Evolutionary conservation across 1,284 basidiomycete genomes (phyloP).

Genomic region (Malassezia caprae): DNA sequence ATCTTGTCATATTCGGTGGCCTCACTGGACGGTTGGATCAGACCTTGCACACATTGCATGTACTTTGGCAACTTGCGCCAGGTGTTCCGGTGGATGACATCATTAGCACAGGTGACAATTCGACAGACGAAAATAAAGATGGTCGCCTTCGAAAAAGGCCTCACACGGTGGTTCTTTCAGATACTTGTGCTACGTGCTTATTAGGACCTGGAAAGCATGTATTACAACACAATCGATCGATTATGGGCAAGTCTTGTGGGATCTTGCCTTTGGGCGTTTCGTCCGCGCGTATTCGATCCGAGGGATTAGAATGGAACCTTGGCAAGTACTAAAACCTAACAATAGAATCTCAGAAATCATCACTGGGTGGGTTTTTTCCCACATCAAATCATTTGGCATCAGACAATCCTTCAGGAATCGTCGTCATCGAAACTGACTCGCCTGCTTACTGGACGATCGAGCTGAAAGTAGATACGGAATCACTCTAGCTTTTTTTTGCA

Average conservation of each 20-base stretch:
- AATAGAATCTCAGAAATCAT: slow-evolving; percentile 20
- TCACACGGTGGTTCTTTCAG: slow-evolving; percentile 66
- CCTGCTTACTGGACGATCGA: slow-evolving; percentile 85
- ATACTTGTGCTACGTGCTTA: slow-evolving; percentile 80
- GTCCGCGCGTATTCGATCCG: slow-evolving; percentile 62
- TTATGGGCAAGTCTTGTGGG: slow-evolving; percentile 80
- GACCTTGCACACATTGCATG: slow-evolving; percentile 77
- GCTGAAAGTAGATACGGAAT: slow-evolving; percentile 19
- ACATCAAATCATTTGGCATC: slow-evolving; percentile 72
- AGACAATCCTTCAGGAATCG: slow-evolving; percentile 49
- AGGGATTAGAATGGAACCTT: slow-evolving; percentile 80
- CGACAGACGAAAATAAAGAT: neutral
- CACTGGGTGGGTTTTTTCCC: slow-evolving; percentile 55
- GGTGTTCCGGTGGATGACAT: slow-evolving; percentile 46
- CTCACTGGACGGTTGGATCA: slow-evolving; percentile 85
- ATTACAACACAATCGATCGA: slow-evolving; percentile 62
- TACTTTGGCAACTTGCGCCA: slow-evolving; percentile 62
- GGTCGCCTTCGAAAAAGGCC: slow-evolving; percentile 51
- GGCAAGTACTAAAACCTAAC: slow-evolving; percentile 53
- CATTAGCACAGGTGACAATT: neutral
- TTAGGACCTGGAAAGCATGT: slow-evolving; percentile 69
- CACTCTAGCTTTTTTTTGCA: neutral
- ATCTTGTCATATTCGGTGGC: slow-evolving; percentile 72
- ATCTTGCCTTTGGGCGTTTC: slow-evolving; percentile 69
- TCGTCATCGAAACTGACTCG: slow-evolving; percentile 65